A percentile compares a stretch with the other conserved stretches of the same genome.
Evolutionary conservation across 495 filamentous ascomycete genomes (phyloP).

Genomic region (Cryomyces minteri): DNA sequence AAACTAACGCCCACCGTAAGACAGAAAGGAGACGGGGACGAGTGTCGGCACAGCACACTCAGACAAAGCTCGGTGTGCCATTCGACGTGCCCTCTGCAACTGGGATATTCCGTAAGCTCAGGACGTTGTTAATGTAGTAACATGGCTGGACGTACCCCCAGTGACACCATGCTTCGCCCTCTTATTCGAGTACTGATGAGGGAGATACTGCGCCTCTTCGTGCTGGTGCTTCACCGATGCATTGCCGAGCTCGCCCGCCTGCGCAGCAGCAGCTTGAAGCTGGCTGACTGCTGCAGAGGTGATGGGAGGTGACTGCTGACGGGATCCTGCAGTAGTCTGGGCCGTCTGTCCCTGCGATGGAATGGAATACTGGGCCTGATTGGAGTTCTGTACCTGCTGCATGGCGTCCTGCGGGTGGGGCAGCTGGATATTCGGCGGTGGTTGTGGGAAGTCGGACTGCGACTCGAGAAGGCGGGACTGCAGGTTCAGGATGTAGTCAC

Average conservation of each 20-base stretch:
- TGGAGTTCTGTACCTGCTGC: neutral
- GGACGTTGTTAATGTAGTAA: no score
- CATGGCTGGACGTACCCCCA: no score
- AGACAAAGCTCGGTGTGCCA: no score
- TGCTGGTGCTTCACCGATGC: no score
- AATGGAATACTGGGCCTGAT: neutral
- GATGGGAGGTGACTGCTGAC: neutral
- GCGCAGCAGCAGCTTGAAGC: slow-evolving; percentile 8
- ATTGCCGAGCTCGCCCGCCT: slow-evolving; percentile 3
- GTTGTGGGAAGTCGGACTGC: slow-evolving; percentile 65
- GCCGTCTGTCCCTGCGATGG: neutral
- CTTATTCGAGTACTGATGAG: no score
- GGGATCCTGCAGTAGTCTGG: neutral
- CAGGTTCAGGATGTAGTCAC: slow-evolving; percentile 79
- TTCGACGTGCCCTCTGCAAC: no score
- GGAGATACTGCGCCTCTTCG: no score
- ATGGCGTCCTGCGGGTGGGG: neutral
- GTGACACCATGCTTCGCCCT: no score
- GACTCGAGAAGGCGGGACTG: slow-evolving; percentile 77
- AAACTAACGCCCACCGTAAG: no score
- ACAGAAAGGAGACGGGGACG: no score
- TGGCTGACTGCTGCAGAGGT: slow-evolving; percentile 2
- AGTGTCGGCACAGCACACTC: no score
- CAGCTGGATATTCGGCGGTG: slow-evolving; percentile 39
- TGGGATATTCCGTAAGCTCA: no score